Evolutionary conservation across 139 green algal genomes (phyloP).

Genomic region (Chara braunii): DNA sequence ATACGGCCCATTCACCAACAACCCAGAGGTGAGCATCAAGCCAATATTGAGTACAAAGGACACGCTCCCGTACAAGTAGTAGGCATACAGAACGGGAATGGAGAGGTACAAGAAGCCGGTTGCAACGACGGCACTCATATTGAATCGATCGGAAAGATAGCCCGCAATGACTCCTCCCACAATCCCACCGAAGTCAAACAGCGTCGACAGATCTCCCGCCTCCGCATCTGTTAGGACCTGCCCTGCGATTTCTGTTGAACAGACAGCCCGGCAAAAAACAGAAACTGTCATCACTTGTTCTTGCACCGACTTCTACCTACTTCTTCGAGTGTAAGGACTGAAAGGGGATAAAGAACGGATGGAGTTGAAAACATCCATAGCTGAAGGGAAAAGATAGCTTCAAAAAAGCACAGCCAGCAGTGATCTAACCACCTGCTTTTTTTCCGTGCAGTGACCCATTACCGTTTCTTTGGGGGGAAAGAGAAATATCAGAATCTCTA

Average conservation of each 20-base stretch:
- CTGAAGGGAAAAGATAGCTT: too few relatives aligned
- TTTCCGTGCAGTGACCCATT: too few relatives aligned
- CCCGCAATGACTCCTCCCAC: constrained; percentile 77
- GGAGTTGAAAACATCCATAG: too few relatives aligned
- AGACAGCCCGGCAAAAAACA: background rate
- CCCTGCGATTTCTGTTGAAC: constrained; percentile 38
- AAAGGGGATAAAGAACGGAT: too few relatives aligned
- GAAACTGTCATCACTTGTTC: background rate
- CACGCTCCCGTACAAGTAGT: constrained; percentile 55
- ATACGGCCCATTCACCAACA: constrained; percentile 93
- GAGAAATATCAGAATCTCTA: too few relatives aligned
- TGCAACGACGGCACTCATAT: constrained; percentile 58
- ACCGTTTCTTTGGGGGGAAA: too few relatives aligned
- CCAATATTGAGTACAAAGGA: constrained; percentile 60
- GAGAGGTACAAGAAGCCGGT: constrained; percentile 65
- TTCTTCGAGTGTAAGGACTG: too few relatives aligned
- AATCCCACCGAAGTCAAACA: constrained; percentile 92
- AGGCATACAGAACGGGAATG: constrained; percentile 76
- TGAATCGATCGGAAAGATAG: constrained; percentile 69
- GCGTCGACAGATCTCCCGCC: constrained; percentile 70
- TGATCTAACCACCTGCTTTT: too few relatives aligned
- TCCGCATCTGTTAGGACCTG: constrained; percentile 31
- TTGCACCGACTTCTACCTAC: background rate
- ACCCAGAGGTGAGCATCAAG: constrained; percentile 78
- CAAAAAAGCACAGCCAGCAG: too few relatives aligned